Base-by-base conservation (phyloP, 2,329 filamentous ascomycete species). In the Lecanicillium sp. region DNA sequence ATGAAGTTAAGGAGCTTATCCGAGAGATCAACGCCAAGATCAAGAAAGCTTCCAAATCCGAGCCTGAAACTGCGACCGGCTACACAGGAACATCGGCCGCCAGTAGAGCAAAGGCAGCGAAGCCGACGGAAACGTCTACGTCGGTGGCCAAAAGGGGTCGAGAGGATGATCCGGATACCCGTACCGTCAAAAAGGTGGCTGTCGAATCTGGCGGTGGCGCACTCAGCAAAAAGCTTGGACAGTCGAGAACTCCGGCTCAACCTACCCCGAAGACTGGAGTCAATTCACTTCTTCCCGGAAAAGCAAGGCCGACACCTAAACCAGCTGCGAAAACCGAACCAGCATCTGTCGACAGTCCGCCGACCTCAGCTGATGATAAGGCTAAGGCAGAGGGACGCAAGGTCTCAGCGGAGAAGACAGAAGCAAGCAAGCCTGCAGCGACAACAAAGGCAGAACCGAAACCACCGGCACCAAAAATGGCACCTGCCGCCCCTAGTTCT, bases 1-100 rank as follows among this genome's bases (percentile, higher is more conserved):
- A 73, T 1, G 74, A 80, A 37, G 73, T 77, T 34, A 80, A 80
- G 49, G 69, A 68, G 4, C 62, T 80, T 33, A 74, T 82, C 4
- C 68, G 71, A 27, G 69, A 71, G 43, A 79, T 83, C 33, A 58
- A 71, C n/a, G 48, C 53, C 20, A 64, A 65, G n/a, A 55, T 66
- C 35, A 65, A 55, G 41, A 70, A 68, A 41, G 59, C 67, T 2
- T 41, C 46, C 35, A 63, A 55, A 42, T 44, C 42, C 8, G 62
- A 69, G 18, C 18, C 51, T 9, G 60, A 63, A 14, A 50, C 52
- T 22, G 46, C 53, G 5, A 60, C 58, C 9, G 61, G 60, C 8
- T 64, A 64, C 33, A 57, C 56, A 2, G 61, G 61, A 4, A 64
- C 61, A 27, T 64, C 61, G 7, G 60, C 60, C 9, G 56, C 59